Percentiles rank a stretch among this genome's conserved stretches.
Conservation (phyloP, 805 yeast genomes). For the Pichia manshurica region DNA sequence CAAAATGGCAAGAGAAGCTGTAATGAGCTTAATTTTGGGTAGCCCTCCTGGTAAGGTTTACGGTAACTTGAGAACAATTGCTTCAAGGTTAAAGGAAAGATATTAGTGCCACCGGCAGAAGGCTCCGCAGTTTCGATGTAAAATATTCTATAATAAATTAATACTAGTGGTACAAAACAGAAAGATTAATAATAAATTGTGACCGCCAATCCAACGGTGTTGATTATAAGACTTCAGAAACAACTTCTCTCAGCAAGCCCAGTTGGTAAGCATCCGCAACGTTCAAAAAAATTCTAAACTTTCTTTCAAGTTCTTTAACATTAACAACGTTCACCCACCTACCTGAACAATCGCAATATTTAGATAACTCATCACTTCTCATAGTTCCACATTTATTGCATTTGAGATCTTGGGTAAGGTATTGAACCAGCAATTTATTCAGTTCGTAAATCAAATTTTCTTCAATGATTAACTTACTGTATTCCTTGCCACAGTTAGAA, state of each 20-base stretch:
- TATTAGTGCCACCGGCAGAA: slow-evolving; percentile 38
- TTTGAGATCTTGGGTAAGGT: slow-evolving; percentile 70
- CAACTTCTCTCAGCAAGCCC: slow-evolving; percentile 41
- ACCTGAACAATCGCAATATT: slow-evolving; percentile 86
- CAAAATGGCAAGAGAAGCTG: slow-evolving; percentile 97
- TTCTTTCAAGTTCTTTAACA: slow-evolving; percentile 38
- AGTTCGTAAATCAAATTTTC: slow-evolving; percentile 70
- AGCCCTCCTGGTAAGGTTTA: slow-evolving; percentile 98
- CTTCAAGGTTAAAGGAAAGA: slow-evolving; percentile 95
- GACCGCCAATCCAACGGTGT: no score
- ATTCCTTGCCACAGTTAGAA: slow-evolving; percentile 55
- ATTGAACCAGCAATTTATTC: slow-evolving; percentile 49
- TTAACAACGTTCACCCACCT: slow-evolving; percentile 59
- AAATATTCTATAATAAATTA: no score
- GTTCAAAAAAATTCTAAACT: slow-evolving; percentile 45
- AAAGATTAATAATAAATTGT: no score
- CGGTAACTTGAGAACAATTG: slow-evolving; percentile 94
- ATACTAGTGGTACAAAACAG: no score
- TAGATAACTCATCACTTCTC: slow-evolving; percentile 62
- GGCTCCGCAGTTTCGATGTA: background rate
- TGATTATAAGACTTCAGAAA: slow-evolving; percentile 22
- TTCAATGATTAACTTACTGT: slow-evolving; percentile 67
- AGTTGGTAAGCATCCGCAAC: slow-evolving; percentile 59
- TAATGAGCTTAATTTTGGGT: slow-evolving; percentile 90
- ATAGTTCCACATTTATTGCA: slow-evolving; percentile 73